These are phyloP conservation scores for Haematococcus lacustris DNA, from an alignment of 139 green algal species.

Conservation along the genomic window DNA sequence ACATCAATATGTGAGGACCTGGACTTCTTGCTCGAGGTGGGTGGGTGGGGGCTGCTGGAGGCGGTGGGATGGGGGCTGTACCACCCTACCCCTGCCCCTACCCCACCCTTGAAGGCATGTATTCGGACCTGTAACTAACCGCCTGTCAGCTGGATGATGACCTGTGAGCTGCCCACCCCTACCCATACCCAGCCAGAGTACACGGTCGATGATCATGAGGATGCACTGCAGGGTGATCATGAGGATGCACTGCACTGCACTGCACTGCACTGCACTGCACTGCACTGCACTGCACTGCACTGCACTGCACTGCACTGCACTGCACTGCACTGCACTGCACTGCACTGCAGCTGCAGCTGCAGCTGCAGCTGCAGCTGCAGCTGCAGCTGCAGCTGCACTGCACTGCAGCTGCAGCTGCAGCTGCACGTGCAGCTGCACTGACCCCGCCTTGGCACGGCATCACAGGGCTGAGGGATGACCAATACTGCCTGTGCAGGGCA, in stretches of 20 bases:
- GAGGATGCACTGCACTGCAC: no score
- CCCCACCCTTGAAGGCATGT: neutral
- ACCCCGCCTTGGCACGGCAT: neutral
- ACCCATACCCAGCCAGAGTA: neutral
- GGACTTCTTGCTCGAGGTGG: conserved; percentile 15
- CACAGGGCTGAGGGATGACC: neutral
- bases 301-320: neutral
- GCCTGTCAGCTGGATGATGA: neutral
- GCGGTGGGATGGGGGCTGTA: neutral
- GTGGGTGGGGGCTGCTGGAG: neutral
- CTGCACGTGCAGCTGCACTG: neutral
- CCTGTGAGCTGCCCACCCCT: neutral
- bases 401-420: neutral
- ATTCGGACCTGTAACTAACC: neutral
- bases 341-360: neutral
- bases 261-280: no score
- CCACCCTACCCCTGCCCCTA: neutral
- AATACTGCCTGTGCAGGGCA: conserved; percentile 23
- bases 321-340: neutral
- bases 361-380: no score
- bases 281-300: no score
- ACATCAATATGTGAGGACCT: conserved; percentile 25
- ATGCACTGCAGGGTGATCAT: neutral
- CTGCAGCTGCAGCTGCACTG: neutral
- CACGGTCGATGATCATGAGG: neutral